Evolutionary conservation across 2,329 filamentous ascomycete genomes (phyloP), one percentile per base, ranked within the genome.

Genomic region (Cryphonectria japonica): DNA sequence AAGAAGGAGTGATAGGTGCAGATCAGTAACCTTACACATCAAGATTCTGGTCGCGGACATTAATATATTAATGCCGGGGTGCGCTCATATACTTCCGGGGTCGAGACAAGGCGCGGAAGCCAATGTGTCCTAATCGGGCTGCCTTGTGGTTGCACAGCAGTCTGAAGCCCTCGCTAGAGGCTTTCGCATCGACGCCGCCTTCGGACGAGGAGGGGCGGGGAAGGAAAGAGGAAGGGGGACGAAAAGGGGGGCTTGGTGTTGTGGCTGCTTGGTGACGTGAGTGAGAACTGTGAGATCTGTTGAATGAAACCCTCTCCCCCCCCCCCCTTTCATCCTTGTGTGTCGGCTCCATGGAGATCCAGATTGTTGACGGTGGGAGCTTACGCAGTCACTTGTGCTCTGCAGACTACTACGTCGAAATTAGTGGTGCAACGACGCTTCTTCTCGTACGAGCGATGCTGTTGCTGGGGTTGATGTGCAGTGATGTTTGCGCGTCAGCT

Each of bases 141-240:
- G 43, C 54, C 29, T 26, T 68, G 54, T 43, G 52, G 71, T 70
- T 60, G 34, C 52, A 70, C 71, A 61, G n/a, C 71, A 41, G 32
- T 26, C 22, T 54, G 59, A 32, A 57, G 16, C 43, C 37, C 32
- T 60, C 37, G 34, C 54, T 59, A 57, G 14, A 60, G 22, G 43
- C 39, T 43, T 61, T 29, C 26, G 54, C 68, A 50, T 66, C 59
- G 37, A 63, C 46, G 29, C 62, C 41, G 62, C 26, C 43, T 19
- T 43, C 62, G 43, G 43, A 50, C 37, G n/a, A 3, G n/a, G 8
- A 9, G 39, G 39, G 19, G 41, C 22, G 46, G 46, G 43, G 46
- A 19, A n/a, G 46, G 34, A 34, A 34, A 22, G 19, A 8, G 46
- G 46, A 13, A 3, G 41, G 46, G 46, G 26, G 26, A 26, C 26